phyloP scores from a whole-genome alignment of 2,329 filamentous ascomycete genomes.

The Colletotrichum sp. region DNA sequence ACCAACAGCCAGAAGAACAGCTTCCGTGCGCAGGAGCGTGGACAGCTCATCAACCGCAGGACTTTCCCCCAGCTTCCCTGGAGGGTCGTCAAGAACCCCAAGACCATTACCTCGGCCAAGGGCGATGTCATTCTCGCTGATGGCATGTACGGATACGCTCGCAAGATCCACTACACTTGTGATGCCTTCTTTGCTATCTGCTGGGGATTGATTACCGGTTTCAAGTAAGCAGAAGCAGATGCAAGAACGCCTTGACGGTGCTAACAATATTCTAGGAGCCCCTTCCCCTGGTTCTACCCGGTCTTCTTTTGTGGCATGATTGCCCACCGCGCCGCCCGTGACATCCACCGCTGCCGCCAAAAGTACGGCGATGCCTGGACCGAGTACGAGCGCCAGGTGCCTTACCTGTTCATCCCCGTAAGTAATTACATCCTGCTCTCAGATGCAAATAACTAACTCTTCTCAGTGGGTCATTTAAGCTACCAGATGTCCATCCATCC shows the following conservation, averaged over 20 bases:
- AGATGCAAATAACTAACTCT: not conserved
- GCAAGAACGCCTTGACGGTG: not conserved
- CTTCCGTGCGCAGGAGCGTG: conserved; percentile 81
- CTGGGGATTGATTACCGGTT: conserved; percentile 85
- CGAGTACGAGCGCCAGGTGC: conserved; percentile 81
- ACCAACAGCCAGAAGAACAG: conserved; percentile 94
- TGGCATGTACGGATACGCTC: conserved; percentile 72
- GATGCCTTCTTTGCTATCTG: conserved; percentile 78
- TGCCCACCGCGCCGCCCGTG: conserved; percentile 75
- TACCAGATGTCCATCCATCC: not conserved
- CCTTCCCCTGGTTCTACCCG: conserved; percentile 90
- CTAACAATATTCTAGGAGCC: conserved; percentile 49
- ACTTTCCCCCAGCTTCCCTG: conserved; percentile 92
- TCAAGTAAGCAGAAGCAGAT: conserved; percentile 43
- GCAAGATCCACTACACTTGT: conserved; percentile 71
- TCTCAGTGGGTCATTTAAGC: not conserved
- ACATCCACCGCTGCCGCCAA: conserved; percentile 75
- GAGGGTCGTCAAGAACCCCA: conserved; percentile 82
- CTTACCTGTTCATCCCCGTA: conserved; percentile 76
- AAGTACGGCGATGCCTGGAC: conserved; percentile 86
- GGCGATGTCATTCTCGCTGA: conserved; percentile 82
- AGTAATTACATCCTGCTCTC: conserved; percentile 17
- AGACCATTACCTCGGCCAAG: conserved; percentile 73
- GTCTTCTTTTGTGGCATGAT: conserved; percentile 84
- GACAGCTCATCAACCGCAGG: conserved; percentile 71